Conservation (phyloP, 768 basidiomycete genomes). For the Lentinula detonsa region DNA sequence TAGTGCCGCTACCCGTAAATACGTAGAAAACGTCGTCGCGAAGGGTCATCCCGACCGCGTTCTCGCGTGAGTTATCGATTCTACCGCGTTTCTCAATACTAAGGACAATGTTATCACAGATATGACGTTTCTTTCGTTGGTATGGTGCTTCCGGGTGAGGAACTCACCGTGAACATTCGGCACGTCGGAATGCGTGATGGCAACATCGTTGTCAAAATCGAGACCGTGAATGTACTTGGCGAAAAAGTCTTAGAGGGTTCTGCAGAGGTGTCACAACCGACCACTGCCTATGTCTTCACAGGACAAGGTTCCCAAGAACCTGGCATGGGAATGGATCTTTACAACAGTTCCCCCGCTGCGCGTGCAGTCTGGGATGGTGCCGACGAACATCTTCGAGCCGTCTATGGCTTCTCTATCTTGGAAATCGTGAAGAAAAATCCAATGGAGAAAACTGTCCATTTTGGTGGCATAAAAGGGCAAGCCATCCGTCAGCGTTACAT, state of each 20-base stretch:
- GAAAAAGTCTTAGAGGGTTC: constrained; percentile 92
- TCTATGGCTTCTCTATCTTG: constrained; percentile 97
- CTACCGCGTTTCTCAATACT: neutral
- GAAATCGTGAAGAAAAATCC: constrained; percentile 99
- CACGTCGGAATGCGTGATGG: constrained; percentile 92
- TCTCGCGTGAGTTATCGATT: constrained; percentile 54
- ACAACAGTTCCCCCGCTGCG: constrained; percentile 87
- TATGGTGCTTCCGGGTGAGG: constrained; percentile 92
- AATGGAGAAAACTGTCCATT: constrained; percentile 97
- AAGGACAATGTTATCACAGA: constrained; percentile 28
- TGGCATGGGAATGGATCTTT: constrained; percentile 99
- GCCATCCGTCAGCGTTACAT: constrained; percentile 98
- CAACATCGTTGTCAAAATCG: constrained; percentile 86
- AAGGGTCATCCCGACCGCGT: constrained; percentile 92
- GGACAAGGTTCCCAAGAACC: constrained; percentile 98
- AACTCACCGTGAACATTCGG: constrained; percentile 79
- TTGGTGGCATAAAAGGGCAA: constrained; percentile 98
- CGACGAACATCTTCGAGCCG: constrained; percentile 86
- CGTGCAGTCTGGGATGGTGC: constrained; percentile 97
- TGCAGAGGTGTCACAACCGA: constrained; percentile 89
- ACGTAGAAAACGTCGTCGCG: constrained; percentile 90
- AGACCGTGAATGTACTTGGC: constrained; percentile 76
- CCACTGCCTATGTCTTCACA: constrained; percentile 95
- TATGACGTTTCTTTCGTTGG: constrained; percentile 96
- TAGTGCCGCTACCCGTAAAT: constrained; percentile 88